Evolutionary conservation across 495 filamentous ascomycete genomes (phyloP), one percentile per base, ranked within the genome.

Genomic region (Gamarada debralockiae): DNA sequence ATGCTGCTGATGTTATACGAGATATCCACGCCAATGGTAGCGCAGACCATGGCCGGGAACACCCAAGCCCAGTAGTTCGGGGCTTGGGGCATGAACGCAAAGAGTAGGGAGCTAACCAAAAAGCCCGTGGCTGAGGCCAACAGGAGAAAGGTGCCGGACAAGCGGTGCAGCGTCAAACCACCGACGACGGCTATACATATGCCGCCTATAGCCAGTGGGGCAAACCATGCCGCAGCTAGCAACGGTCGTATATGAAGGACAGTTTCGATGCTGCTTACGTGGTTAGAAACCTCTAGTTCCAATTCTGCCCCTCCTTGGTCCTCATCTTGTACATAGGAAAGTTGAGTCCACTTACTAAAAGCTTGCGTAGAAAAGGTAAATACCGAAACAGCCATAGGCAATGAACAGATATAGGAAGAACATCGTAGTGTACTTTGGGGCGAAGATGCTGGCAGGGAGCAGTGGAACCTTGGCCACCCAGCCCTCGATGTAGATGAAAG

Each of bases 11-110:
- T 73, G 57, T 86, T 89, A 71, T 82, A 93, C 31, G 81, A 85
- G 53, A 92, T 82, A 60, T 95, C 90, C 39, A 95, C 84, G 3
- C 85, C 90, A 27, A 91, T 72, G 0, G 90, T 95, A 4, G 79
- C 82, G 55, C 81, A 82, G 14, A 92, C 64, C 90, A 92, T 95
- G 29, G 87, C 71, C 0, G 90, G 87, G 60, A 92, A 88, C 14
- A 92, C 74, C 42, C 75, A 90, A 40, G 56, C 23, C 85, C 85
- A 81, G 67, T 83, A 78, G 40, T 76, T 77, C 1, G 74, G 75
- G 7, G 75, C 76, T 33, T 3, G 13, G 3, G 88, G 87, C 41
- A 84, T 76, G 9, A 90, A 52, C 38, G 87, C 89, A 55, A 91
- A 89, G 14, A 93, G 73, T 0, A 92, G 57, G 0, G 74, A 76